phyloP scores from a whole-genome alignment of 306 rosid genomes.

The Malus orientalis region DNA sequence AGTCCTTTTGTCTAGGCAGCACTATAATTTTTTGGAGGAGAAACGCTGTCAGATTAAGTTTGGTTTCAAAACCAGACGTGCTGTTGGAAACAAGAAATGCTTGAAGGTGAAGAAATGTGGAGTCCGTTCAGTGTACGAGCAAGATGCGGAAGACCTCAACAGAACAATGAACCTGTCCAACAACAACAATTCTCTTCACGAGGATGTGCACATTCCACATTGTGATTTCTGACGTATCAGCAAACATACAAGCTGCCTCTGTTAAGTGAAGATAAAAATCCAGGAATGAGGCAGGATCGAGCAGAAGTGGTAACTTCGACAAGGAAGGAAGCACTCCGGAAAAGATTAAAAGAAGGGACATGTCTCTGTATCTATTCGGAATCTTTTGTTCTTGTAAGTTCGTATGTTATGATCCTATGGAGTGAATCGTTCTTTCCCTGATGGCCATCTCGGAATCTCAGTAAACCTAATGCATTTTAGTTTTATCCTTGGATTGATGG shows the following conservation, averaged over 20 bases:
- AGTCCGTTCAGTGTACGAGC: neutral
- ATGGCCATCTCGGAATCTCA: too few species aligned
- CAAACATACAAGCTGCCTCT: neutral
- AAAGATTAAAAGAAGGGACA: neutral
- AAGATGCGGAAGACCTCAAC: neutral
- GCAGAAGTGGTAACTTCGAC: neutral
- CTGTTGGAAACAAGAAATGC: neutral
- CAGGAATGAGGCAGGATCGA: neutral
- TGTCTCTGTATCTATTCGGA: too few species aligned
- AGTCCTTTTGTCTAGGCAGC: neutral
- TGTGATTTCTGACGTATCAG: neutral
- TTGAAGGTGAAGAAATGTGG: conserved; percentile 1
- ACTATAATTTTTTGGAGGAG: too few species aligned
- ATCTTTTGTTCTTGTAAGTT: too few species aligned
- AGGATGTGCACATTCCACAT: neutral
- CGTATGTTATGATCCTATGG: too few species aligned
- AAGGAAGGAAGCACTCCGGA: neutral
- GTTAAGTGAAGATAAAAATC: neutral
- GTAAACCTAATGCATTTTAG: too few species aligned
- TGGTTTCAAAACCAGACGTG: neutral
- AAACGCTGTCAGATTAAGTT: neutral
- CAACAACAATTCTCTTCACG: neutral
- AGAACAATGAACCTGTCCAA: neutral
- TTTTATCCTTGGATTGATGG: too few species aligned
- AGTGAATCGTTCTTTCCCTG: too few species aligned